These are phyloP conservation scores for Platanus orientalis DNA, from an alignment of 164 flowering plant genomes.

Conservation along the genomic window DNA sequence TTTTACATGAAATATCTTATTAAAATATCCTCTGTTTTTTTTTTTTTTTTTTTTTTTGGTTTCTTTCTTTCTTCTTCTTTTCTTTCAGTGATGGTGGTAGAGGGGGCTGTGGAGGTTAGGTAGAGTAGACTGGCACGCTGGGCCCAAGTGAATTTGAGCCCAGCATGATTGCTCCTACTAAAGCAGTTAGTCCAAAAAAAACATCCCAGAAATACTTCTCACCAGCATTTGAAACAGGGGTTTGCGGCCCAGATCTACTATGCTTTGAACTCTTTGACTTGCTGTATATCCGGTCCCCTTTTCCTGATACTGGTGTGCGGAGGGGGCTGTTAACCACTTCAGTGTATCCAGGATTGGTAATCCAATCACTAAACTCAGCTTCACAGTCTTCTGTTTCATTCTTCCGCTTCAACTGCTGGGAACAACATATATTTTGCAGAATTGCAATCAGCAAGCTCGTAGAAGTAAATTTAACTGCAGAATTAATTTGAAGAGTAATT, in stretches of 20 bases:
- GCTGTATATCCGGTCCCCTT: slow-evolving; percentile 46
- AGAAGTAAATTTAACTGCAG: background rate
- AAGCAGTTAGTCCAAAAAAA: no score
- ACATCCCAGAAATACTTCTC: slow-evolving; percentile 4
- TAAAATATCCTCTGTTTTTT: background rate
- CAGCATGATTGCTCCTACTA: no score
- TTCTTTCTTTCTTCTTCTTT: no score
- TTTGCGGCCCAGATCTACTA: slow-evolving; percentile 47
- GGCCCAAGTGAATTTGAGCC: no score
- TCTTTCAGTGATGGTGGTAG: no score
- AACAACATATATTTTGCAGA: slow-evolving; percentile 3
- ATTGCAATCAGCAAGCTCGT: slow-evolving; percentile 5
- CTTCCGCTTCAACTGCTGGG: slow-evolving; percentile 53
- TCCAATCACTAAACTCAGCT: slow-evolving; percentile 36
- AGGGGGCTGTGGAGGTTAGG: no score
- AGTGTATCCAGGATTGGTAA: slow-evolving; percentile 23
- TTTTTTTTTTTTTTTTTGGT: background rate
- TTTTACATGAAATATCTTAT: slow-evolving; percentile 7
- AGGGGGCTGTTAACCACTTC: slow-evolving; percentile 31
- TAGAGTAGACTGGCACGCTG: no score
- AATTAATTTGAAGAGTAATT: background rate
- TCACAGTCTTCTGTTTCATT: slow-evolving; percentile 37
- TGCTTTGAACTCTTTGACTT: slow-evolving; percentile 47
- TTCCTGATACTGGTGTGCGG: slow-evolving; percentile 43
- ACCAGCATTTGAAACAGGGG: slow-evolving; percentile 68